Conservation (phyloP, 441 rosid genomes). For the Corymbia calophylla region DNA sequence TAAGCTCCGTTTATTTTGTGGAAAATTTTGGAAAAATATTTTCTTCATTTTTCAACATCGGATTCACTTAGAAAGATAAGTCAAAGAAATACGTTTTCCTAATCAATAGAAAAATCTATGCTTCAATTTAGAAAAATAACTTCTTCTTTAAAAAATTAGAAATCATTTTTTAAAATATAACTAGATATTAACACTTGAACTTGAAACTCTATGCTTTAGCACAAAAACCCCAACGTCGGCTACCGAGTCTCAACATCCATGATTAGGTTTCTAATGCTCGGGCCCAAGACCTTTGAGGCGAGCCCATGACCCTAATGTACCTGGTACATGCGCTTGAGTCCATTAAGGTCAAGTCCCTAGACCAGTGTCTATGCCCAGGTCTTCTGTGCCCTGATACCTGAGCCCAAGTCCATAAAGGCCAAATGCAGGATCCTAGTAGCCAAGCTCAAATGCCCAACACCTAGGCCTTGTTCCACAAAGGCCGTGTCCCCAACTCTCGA, state of each 20-base stretch:
- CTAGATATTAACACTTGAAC: background rate
- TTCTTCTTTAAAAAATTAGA: background rate
- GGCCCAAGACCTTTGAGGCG: background rate
- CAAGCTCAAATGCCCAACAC: background rate
- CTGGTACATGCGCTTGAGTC: fast-evolving
- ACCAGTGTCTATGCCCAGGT: fast-evolving
- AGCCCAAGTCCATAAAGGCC: background rate
- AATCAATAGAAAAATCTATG: no score
- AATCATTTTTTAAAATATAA: background rate
- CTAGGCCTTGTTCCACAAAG: background rate
- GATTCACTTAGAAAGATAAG: background rate
- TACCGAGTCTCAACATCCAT: no score
- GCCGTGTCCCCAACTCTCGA: background rate
- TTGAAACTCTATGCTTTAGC: background rate
- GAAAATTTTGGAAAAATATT: no score
- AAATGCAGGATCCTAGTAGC: fast-evolving
- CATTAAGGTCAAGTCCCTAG: background rate
- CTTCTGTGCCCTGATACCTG: background rate
- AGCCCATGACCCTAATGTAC: background rate
- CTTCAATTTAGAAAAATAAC: no score
- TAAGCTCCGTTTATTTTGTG: fast-evolving
- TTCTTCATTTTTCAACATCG: background rate
- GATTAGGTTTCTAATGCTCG: background rate
- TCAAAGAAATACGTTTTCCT: no score
- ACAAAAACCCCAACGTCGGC: background rate